These are phyloP conservation scores for Podaxis sp. DNA, from an alignment of 768 basidiomycete genomes.

Conservation along the genomic window DNA sequence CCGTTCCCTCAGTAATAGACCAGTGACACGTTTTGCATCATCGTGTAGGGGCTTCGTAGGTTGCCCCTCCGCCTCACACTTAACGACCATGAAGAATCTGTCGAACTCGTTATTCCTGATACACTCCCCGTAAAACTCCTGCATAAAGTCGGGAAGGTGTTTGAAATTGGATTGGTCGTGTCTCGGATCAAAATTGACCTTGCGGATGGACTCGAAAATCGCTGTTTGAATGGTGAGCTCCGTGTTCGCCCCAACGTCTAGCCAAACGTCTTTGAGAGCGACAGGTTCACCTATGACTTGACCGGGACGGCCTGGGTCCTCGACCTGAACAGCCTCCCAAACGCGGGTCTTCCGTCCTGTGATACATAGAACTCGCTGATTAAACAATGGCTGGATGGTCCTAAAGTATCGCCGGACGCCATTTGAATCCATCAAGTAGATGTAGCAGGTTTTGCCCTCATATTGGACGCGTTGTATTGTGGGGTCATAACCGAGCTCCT, in stretches of 20 bases:
- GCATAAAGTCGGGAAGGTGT: neutral
- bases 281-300: neutral
- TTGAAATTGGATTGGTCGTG: too few relatives aligned
- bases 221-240: constrained; percentile 16
- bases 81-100: neutral
- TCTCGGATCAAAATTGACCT: neutral
- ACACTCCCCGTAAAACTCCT: neutral
- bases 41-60: too few relatives aligned
- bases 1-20: too few relatives aligned
- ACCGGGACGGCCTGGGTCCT: neutral
- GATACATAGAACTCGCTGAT: constrained; percentile 5
- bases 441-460: neutral
- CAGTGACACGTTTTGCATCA: too few relatives aligned
- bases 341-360: constrained; percentile 16
- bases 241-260: constrained; percentile 11
- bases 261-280: constrained; percentile 21
- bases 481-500: constrained; percentile 11
- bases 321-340: constrained; percentile 14
- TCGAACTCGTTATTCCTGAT: neutral
- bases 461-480: neutral
- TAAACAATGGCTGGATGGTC: neutral
- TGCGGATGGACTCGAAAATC: constrained; percentile 8
- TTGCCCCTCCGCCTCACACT: too few relatives aligned
- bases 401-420: neutral
- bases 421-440: neutral